Evolutionary conservation across 2,329 filamentous ascomycete species (phyloP).

Genomic region (Fusarium veterinarium): DNA sequence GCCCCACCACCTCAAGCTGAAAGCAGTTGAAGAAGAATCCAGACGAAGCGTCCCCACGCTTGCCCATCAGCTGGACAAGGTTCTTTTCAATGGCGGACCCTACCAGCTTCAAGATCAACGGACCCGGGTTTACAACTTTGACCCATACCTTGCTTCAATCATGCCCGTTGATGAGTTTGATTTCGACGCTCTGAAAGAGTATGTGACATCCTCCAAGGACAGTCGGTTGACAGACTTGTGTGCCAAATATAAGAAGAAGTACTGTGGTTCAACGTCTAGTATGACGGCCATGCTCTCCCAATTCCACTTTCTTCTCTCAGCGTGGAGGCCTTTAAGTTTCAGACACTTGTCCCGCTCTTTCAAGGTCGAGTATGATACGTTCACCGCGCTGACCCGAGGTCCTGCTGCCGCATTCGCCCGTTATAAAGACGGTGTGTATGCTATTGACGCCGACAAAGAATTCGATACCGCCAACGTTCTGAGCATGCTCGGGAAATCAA

Average conservation of each 20-base stretch:
- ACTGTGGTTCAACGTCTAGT: slow-evolving; percentile 95
- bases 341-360: slow-evolving; percentile 76
- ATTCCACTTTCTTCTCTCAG: slow-evolving; percentile 91
- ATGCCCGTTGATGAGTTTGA: slow-evolving; percentile 96
- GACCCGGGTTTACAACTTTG: slow-evolving; percentile 93
- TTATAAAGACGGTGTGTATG: slow-evolving; percentile 86
- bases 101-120: slow-evolving; percentile 91
- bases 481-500: slow-evolving; percentile 91
- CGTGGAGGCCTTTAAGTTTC: slow-evolving; percentile 80
- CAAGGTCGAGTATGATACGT: slow-evolving; percentile 67
- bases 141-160: slow-evolving; percentile 90
- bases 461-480: slow-evolving; percentile 87
- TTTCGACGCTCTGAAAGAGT: slow-evolving; percentile 85
- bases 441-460: slow-evolving; percentile 96
- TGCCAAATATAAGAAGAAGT: slow-evolving; percentile 75
- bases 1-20: slow-evolving; percentile 43
- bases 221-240: slow-evolving; percentile 76
- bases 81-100: slow-evolving; percentile 95
- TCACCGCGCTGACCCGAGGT: slow-evolving; percentile 77
- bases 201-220: slow-evolving; percentile 93
- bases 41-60: slow-evolving; percentile 66
- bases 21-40: slow-evolving; percentile 49
- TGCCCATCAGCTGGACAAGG: slow-evolving; percentile 81
- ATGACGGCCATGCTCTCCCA: slow-evolving; percentile 91
- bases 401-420: slow-evolving; percentile 86